Conservation (phyloP, 2,329 filamentous ascomycete genomes). For the Amauroascus niger region DNA sequence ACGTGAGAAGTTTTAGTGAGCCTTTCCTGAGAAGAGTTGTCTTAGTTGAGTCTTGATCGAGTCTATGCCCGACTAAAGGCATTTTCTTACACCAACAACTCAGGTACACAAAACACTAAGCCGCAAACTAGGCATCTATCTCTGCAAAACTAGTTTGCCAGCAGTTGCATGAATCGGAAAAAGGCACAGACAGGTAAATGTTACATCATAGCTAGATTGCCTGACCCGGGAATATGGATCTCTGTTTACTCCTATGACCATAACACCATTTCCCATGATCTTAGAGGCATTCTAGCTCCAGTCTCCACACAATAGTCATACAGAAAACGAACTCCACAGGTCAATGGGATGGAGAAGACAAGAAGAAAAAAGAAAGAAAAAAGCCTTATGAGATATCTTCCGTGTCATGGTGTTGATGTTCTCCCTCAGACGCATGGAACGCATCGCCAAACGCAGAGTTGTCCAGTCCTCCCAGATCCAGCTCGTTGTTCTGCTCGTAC, state of each 20-base stretch:
- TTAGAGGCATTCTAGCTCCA: background rate
- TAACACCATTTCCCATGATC: background rate
- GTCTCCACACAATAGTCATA: background rate
- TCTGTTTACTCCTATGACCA: background rate
- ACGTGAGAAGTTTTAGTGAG: no score
- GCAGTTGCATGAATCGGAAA: background rate
- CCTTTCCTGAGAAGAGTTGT: no score
- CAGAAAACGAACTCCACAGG: no score
- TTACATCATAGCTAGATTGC: background rate
- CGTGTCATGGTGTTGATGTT: slow-evolving; percentile 32
- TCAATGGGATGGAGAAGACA: no score
- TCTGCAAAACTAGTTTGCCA: background rate
- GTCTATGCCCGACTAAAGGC: no score
- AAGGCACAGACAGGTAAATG: background rate
- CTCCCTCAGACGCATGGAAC: slow-evolving; percentile 53
- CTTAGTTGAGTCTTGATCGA: no score
- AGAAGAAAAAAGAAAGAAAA: background rate
- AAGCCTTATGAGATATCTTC: slow-evolving; percentile 32
- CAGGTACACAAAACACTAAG: no score
- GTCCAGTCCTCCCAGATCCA: slow-evolving; percentile 55
- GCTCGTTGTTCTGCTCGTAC: slow-evolving; percentile 50
- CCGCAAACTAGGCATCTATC: background rate
- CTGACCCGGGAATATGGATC: background rate
- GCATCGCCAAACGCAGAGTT: slow-evolving; percentile 78
- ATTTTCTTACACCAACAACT: no score